Conservation (phyloP, 805 yeast species). For the Priceomyces castillae region DNA sequence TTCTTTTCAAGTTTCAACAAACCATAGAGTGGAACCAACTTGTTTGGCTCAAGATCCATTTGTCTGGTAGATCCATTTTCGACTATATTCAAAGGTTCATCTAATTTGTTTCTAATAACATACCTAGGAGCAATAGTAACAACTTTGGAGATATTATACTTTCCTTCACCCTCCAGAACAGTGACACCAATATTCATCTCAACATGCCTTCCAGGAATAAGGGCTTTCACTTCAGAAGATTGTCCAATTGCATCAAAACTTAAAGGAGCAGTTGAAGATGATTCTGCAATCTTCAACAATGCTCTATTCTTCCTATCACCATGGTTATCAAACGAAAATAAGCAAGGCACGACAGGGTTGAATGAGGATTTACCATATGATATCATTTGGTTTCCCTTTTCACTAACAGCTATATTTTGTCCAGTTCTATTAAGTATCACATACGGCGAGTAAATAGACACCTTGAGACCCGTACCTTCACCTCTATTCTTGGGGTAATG, state of each 20-base stretch:
- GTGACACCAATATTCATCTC: slow-evolving; percentile 77
- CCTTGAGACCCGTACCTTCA: slow-evolving; percentile 57
- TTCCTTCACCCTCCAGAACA: slow-evolving; percentile 81
- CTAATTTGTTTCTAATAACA: slow-evolving; percentile 61
- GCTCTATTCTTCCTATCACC: slow-evolving; percentile 65
- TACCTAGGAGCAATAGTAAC: slow-evolving; percentile 82
- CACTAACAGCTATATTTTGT: slow-evolving; percentile 54
- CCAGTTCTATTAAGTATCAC: slow-evolving; percentile 80
- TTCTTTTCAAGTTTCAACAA: slow-evolving; percentile 56
- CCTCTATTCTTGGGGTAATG: slow-evolving; percentile 56
- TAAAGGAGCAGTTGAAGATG: slow-evolving; percentile 68
- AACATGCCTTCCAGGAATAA: slow-evolving; percentile 45
- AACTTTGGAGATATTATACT: slow-evolving; percentile 71
- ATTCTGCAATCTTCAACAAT: slow-evolving; percentile 59
- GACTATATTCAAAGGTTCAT: slow-evolving; percentile 54
- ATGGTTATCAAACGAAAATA: slow-evolving; percentile 78
- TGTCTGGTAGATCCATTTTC: slow-evolving; percentile 65
- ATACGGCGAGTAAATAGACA: slow-evolving; percentile 81
- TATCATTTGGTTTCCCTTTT: slow-evolving; percentile 53
- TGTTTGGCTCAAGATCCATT: slow-evolving; percentile 45
- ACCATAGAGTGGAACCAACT: slow-evolving; percentile 58
- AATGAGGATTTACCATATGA: slow-evolving; percentile 42
- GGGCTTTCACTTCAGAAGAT: slow-evolving; percentile 50
- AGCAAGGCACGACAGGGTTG: slow-evolving; percentile 48
- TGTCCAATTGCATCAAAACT: slow-evolving; percentile 93